phyloP scores from a whole-genome alignment of 257 asterid genomes.

The Leptodermis oblonga region DNA sequence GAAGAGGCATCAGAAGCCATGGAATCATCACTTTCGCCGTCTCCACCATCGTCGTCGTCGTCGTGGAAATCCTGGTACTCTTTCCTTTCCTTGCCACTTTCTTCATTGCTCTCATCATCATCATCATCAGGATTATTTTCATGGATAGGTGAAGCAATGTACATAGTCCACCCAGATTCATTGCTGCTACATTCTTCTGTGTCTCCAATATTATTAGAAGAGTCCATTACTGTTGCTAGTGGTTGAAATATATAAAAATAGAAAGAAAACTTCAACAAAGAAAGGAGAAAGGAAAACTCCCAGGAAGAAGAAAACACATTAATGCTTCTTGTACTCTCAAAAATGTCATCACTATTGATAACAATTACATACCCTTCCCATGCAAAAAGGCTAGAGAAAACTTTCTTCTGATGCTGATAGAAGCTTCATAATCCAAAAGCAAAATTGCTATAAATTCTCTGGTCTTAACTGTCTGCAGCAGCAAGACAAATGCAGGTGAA shows the following conservation, averaged over 20 bases:
- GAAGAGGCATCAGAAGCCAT: slow-evolving; percentile 97
- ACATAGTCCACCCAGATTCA: slow-evolving; percentile 93
- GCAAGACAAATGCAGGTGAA: slow-evolving; percentile 31
- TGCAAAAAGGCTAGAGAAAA: slow-evolving; percentile 30
- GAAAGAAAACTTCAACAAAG: slow-evolving; percentile 9
- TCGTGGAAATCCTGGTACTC: slow-evolving; percentile 8
- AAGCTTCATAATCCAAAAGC: slow-evolving; percentile 31
- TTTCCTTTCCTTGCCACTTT: slow-evolving; percentile 18
- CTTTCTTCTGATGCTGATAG: slow-evolving; percentile 13
- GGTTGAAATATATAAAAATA: slow-evolving; percentile 12
- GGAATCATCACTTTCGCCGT: slow-evolving; percentile 68
- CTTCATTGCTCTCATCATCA: slow-evolving; percentile 24
- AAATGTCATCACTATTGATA: slow-evolving; percentile 32
- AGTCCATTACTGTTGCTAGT: slow-evolving; percentile 43
- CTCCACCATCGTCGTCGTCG: slow-evolving; percentile 21
- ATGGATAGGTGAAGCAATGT: slow-evolving; percentile 52
- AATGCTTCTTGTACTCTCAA: slow-evolving; percentile 25
- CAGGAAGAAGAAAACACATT: slow-evolving; percentile 14
- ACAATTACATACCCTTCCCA: slow-evolving; percentile 33
- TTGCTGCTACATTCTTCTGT: slow-evolving; percentile 80
- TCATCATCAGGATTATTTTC: slow-evolving; percentile 24
- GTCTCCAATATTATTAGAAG: slow-evolving; percentile 42
- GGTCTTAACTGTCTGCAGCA: slow-evolving; percentile 37
- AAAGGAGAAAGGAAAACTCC: background rate
- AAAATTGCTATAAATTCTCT: slow-evolving; percentile 52